A percentile compares a stretch with the other conserved stretches of the same genome.
Evolutionary conservation across 805 yeast genomes (phyloP).

Genomic region (Wickerhamomyces sydowiorum): DNA sequence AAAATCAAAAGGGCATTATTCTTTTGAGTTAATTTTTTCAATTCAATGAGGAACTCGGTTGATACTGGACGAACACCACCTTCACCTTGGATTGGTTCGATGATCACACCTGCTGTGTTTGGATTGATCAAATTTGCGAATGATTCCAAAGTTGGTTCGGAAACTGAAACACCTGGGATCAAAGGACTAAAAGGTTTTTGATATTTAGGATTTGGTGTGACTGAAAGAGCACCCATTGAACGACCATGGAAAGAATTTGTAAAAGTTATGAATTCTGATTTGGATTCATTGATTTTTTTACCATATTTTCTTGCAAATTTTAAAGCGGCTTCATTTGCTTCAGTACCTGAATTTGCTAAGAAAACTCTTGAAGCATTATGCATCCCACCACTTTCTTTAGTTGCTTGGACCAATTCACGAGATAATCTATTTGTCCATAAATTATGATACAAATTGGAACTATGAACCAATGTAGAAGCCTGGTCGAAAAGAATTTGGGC

Average conservation of each 20-base stretch:
- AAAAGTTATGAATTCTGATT: slow-evolving; percentile 80
- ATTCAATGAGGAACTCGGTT: slow-evolving; percentile 54
- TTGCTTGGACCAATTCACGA: slow-evolving; percentile 60
- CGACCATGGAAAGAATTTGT: slow-evolving; percentile 92
- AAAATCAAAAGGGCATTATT: slow-evolving; percentile 74
- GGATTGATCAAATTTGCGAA: slow-evolving; percentile 41
- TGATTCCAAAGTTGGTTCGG: slow-evolving; percentile 54
- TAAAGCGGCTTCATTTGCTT: slow-evolving; percentile 75
- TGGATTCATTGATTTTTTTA: slow-evolving; percentile 43
- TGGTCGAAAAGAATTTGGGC: slow-evolving; percentile 70
- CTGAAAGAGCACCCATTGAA: slow-evolving; percentile 87
- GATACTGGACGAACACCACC: slow-evolving; percentile 82
- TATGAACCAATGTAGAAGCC: slow-evolving; percentile 66
- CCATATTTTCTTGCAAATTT: slow-evolving; percentile 83
- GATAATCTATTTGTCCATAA: slow-evolving; percentile 79
- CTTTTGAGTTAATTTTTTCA: slow-evolving; percentile 62
- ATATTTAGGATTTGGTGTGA: slow-evolving; percentile 89
- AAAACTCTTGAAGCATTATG: slow-evolving; percentile 68
- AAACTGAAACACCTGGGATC: slow-evolving; percentile 81
- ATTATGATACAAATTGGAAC: slow-evolving; percentile 83
- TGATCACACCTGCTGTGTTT: slow-evolving; percentile 75
- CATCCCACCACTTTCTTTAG: slow-evolving; percentile 76
- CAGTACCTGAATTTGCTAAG: slow-evolving; percentile 69
- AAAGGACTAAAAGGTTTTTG: slow-evolving; percentile 88
- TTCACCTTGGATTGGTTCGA: slow-evolving; percentile 98